Percentiles rank a stretch among this genome's conserved stretches.
These are phyloP conservation scores for Scedosporium apiospermum DNA, from an alignment of 2,329 filamentous ascomycete genomes.

Conservation along the genomic window DNA sequence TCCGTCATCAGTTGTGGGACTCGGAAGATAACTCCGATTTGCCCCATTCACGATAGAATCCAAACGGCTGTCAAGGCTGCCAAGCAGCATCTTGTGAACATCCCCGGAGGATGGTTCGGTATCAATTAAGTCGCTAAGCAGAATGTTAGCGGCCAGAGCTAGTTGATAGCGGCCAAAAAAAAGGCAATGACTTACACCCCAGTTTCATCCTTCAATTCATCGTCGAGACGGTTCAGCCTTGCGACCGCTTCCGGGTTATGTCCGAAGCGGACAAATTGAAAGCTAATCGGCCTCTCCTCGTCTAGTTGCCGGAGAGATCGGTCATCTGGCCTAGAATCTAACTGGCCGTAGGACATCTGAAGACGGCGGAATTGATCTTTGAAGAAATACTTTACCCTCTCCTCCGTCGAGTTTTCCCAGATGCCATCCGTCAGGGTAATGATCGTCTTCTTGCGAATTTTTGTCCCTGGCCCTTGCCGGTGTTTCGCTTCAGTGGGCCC, in stretches of 20 bases:
- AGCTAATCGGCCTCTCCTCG: constrained; percentile 14
- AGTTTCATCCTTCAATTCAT: not conserved
- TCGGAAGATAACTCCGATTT: no score
- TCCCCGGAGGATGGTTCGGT: constrained; percentile 15
- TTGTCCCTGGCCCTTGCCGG: not conserved
- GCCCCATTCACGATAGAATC: no score
- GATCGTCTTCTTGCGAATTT: not conserved
- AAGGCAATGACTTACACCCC: not conserved
- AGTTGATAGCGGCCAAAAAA: not conserved
- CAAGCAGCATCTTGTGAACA: constrained; percentile 21
- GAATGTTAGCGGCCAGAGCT: not conserved
- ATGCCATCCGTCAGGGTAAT: not conserved
- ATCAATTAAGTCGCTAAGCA: constrained; percentile 17
- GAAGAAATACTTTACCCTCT: not conserved
- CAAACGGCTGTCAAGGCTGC: constrained; percentile 9
- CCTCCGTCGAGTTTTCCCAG: not conserved
- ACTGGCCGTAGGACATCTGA: not conserved
- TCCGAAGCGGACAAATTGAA: constrained; percentile 21
- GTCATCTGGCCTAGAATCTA: no score
- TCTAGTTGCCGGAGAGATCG: not conserved
- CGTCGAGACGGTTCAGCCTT: constrained; percentile 10
- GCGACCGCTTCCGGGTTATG: constrained; percentile 12
- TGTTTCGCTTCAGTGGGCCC: not conserved
- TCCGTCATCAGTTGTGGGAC: no score
- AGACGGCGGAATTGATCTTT: not conserved